Base-by-base conservation (phyloP, 768 basidiomycete genomes). In the Botryobasidium botryosum region DNA sequence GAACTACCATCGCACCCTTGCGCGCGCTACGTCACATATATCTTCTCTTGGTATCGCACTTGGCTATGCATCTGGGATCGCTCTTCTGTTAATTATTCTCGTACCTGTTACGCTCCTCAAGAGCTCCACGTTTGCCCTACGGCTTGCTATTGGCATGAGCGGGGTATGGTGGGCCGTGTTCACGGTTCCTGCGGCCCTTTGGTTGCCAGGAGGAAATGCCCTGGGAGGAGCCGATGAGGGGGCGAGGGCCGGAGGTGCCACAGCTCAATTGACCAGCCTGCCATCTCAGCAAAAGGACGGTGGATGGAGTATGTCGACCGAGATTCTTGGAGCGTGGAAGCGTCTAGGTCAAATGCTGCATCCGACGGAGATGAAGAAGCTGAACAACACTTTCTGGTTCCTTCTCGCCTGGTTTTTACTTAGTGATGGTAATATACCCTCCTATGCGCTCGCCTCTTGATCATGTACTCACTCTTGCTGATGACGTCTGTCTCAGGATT, bases 371-470 rank as follows among this genome's bases (percentile, higher is more conserved):
- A 74, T 91, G 32, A 71, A 70, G 57, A 70, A 71, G 43, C 65
- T 96, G 13, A 69, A 71, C 25, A 79, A 87, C 55, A 88, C 90
- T 1, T 97, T 91, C 66, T 71, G 71, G 52, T 96, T 86, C 54
- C 76, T 96, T 35, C 72, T 77, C 4, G 87, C 92, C 0, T 96
- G 91, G 90, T 91, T 94, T 58, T 68, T 97, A 10, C 72, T 97
- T 20, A 86, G 83, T 1, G 91, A 97, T 54, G 85, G 87, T 83
- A 43, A 35, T 71, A 60, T 25, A 3, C 7, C 13, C 15, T 4
- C 24, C 24, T 12, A 2, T n/a, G 20, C 6, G 33, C 20, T 28
- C n/a, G n/a, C 44, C 37, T 2, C n/a, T 3, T 36, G 10, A 38
- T 18, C 4, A 32, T 24, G 8, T 42, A n/a, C 23, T 35, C 31